Conservation (phyloP, 371 early-diverging fungal species). For the Basidiobolus meristosporus region DNA sequence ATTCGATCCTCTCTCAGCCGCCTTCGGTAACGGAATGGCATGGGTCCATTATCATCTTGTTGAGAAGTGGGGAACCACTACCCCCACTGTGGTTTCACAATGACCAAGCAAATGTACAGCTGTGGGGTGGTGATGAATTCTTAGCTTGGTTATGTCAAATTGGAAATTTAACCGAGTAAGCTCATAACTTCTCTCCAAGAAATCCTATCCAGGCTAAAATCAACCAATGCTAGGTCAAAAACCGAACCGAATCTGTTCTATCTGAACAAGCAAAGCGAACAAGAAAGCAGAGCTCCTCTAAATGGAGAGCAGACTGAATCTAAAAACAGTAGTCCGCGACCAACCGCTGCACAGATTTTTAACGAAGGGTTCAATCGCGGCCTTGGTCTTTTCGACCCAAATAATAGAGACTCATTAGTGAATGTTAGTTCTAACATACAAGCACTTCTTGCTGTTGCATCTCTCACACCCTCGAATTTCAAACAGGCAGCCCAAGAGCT, state of each 20-base stretch:
- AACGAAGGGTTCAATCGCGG: neutral
- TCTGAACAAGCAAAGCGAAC: too few relatives aligned
- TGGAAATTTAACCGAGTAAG: slow-evolving; percentile 8
- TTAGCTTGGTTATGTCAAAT: too few relatives aligned
- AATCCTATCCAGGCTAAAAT: slow-evolving; percentile 7
- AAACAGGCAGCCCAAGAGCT: slow-evolving; percentile 40
- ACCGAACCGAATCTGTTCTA: too few relatives aligned
- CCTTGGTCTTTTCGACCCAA: neutral
- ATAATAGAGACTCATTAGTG: neutral
- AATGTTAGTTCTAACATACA: neutral
- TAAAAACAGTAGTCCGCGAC: slow-evolving; percentile 4
- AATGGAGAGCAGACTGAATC: too few relatives aligned
- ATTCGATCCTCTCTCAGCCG: too few relatives aligned
- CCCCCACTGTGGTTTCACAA: slow-evolving; percentile 31
- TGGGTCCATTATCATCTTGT: slow-evolving; percentile 22
- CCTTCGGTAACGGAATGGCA: slow-evolving; percentile 26
- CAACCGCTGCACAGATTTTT: slow-evolving; percentile 3
- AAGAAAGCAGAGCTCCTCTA: too few relatives aligned
- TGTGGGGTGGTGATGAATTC: too few relatives aligned
- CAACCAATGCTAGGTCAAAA: slow-evolving; percentile 18
- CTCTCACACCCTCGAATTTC: neutral
- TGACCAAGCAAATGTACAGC: too few relatives aligned
- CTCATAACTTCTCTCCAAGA: neutral
- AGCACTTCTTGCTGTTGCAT: neutral
- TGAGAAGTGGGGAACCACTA: slow-evolving; percentile 19